These are phyloP conservation scores for Fusarium miscanthi DNA, from an alignment of 2,329 filamentous ascomycete species.

Conservation along the genomic window DNA sequence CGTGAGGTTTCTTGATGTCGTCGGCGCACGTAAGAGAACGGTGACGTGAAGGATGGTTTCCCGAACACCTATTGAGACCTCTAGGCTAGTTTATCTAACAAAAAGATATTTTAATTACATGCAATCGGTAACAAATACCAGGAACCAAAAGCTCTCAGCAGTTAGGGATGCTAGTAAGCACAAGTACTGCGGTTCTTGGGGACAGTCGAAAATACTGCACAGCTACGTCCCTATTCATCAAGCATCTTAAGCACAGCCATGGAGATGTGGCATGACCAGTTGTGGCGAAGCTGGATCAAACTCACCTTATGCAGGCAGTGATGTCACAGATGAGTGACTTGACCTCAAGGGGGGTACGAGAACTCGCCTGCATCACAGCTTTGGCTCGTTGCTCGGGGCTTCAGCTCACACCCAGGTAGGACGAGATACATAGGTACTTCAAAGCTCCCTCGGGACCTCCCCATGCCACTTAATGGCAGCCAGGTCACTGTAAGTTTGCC, in stretches of 20 bases:
- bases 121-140: background rate
- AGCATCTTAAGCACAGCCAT: background rate
- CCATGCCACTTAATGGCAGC: rapidly evolving
- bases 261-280: background rate
- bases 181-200: too few relatives aligned
- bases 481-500: background rate
- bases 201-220: too few relatives aligned
- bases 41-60: background rate
- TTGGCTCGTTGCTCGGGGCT: rapidly evolving
- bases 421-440: background rate
- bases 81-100: too few relatives aligned
- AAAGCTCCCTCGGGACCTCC: rapidly evolving
- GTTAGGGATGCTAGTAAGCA: background rate
- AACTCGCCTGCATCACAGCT: too few relatives aligned
- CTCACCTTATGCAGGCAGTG: background rate
- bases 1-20: rapidly evolving
- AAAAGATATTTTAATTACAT: too few relatives aligned
- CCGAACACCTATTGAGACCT: background rate
- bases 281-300: too few relatives aligned
- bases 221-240: background rate
- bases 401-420: background rate
- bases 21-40: background rate
- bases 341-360: too few relatives aligned
- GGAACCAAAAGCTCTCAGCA: too few relatives aligned
- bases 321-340: rapidly evolving